These are phyloP conservation scores for Komagataella pastoris DNA, from an alignment of 805 yeast species.

Conservation along the genomic window DNA sequence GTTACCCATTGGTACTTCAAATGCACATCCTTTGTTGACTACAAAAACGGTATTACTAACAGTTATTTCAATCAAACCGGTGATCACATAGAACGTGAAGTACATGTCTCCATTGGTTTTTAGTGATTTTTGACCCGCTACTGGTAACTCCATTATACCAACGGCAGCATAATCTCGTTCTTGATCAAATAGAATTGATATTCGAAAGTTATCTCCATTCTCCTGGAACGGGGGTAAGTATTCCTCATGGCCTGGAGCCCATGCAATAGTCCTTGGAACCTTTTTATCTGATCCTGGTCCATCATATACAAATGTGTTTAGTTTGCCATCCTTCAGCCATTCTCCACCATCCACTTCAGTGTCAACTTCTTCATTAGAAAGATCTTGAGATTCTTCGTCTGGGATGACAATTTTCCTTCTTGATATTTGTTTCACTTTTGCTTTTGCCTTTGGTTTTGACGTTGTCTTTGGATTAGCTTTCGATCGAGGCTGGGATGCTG, in stretches of 20 bases:
- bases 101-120: slow-evolving; percentile 53
- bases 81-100: slow-evolving; percentile 62
- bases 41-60: slow-evolving; percentile 44
- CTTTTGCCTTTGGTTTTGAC: slow-evolving; percentile 1
- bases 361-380: slow-evolving; percentile 16
- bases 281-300: slow-evolving; percentile 34
- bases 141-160: slow-evolving; percentile 59
- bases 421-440: slow-evolving; percentile 1
- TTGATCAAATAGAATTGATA: slow-evolving; percentile 52
- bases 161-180: slow-evolving; percentile 55
- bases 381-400: neutral
- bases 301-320: slow-evolving; percentile 34
- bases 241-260: slow-evolving; percentile 44
- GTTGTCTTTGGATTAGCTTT: slow-evolving; percentile 4
- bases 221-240: slow-evolving; percentile 25
- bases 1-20: slow-evolving; percentile 72
- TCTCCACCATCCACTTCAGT: slow-evolving; percentile 30
- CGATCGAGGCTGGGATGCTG: neutral
- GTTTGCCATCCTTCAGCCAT: slow-evolving; percentile 32
- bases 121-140: slow-evolving; percentile 43
- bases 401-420: neutral
- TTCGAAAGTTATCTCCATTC: slow-evolving; percentile 38
- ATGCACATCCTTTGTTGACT: slow-evolving; percentile 61
- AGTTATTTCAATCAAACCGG: slow-evolving; percentile 59
- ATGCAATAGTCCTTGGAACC: slow-evolving; percentile 39